phyloP scores from a whole-genome alignment of 306 rosid species.

The Notholithocarpus densiflorus region DNA sequence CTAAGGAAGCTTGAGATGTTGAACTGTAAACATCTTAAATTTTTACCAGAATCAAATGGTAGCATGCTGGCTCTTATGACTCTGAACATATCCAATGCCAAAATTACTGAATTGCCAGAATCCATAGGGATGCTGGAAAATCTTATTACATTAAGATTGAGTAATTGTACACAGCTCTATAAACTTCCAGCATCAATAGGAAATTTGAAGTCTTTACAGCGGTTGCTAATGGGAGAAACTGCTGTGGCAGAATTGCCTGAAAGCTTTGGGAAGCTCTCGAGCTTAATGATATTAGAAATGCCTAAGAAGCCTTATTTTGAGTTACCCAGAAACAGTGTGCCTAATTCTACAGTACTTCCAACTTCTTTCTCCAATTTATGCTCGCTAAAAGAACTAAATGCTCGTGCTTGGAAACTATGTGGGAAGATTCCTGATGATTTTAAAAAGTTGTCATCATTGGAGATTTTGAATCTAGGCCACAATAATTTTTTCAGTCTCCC shows the following conservation, averaged over 20 bases:
- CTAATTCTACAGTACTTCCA: conserved; percentile 26
- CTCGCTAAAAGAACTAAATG: conserved; percentile 41
- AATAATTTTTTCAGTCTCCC: conserved; percentile 57
- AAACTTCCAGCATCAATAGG: conserved; percentile 63
- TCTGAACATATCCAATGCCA: conserved; percentile 29
- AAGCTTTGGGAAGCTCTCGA: conserved; percentile 60
- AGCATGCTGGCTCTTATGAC: conserved; percentile 34
- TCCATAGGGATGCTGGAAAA: conserved; percentile 46
- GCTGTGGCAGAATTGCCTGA: conserved; percentile 49
- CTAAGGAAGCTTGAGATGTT: conserved; percentile 49
- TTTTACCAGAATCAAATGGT: conserved; percentile 59
- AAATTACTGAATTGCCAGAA: conserved; percentile 48
- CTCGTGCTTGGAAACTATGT: conserved; percentile 42
- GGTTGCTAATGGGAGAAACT: conserved; percentile 45
- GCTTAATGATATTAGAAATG: conserved; percentile 44
- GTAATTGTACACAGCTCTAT: conserved; percentile 33
- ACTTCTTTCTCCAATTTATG: conserved; percentile 51
- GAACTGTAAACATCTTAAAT: conserved; percentile 39
- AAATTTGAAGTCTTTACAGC: conserved; percentile 41
- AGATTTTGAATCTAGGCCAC: conserved; percentile 39
- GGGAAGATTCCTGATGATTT: conserved; percentile 59
- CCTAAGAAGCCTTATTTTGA: conserved; percentile 26
- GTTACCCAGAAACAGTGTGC: not conserved
- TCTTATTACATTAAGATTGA: conserved; percentile 38
- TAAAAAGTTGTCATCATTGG: conserved; percentile 42